A percentile compares a stretch with the other conserved stretches of the same genome.
phyloP scores from a whole-genome alignment of 2,329 filamentous ascomycete genomes.

The Trichophyton verrucosum region DNA sequence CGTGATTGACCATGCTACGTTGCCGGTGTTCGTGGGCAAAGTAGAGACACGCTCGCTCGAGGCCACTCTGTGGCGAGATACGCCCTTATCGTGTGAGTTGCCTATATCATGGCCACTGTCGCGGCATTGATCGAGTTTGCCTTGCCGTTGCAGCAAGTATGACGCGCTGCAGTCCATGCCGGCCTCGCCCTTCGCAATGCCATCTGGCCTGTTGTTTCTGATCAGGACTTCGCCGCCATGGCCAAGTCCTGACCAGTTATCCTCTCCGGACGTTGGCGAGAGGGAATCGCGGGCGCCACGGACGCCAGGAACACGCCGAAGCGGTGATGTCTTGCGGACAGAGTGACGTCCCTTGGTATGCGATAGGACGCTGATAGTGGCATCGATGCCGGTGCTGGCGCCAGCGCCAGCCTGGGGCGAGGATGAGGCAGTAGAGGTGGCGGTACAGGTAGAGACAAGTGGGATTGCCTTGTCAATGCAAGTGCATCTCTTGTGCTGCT shows the following conservation, averaged over 20 bases:
- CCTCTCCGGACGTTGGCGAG: not conserved
- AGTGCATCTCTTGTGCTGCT: constrained; percentile 34
- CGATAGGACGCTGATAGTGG: not conserved
- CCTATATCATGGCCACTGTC: not conserved
- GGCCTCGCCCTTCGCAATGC: not conserved
- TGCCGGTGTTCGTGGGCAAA: not conserved
- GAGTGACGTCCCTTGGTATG: not conserved
- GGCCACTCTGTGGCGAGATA: not conserved
- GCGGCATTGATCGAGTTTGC: not conserved
- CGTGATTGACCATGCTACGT: not conserved
- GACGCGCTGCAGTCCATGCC: not conserved
- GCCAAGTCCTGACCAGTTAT: not conserved
- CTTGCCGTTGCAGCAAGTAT: not conserved
- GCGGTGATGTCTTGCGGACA: not conserved
- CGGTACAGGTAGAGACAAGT: no score
- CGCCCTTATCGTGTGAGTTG: not conserved
- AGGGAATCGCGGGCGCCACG: not conserved
- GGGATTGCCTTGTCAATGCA: constrained; percentile 20
- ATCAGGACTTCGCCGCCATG: not conserved
- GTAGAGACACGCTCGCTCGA: not conserved
- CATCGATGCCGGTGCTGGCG: not conserved
- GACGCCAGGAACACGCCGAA: not conserved
- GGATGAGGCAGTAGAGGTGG: not conserved
- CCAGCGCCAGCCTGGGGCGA: not conserved
- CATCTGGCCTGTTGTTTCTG: not conserved